A percentile compares a stretch with the other conserved stretches of the same genome.
These are phyloP conservation scores for Pinus albicaulis DNA, from an alignment of 75 land plant species.

Conservation along the genomic window DNA sequence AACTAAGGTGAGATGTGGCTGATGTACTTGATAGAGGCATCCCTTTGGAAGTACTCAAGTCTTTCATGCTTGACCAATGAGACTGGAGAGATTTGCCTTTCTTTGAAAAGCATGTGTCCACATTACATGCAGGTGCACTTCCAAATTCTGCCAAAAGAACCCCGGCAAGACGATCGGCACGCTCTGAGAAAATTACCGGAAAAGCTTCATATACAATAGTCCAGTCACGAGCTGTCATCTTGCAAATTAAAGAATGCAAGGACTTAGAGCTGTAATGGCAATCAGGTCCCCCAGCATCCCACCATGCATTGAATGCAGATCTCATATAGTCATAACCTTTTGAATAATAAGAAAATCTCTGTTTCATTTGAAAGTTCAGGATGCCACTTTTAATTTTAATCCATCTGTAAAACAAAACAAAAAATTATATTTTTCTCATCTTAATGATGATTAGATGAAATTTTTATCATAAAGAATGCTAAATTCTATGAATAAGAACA, in stretches of 20 bases:
- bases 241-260: slow-evolving; percentile 14
- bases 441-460: not conserved
- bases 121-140: slow-evolving; percentile 1
- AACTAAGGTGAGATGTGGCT: not conserved
- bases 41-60: not conserved
- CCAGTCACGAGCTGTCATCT: slow-evolving; percentile 15
- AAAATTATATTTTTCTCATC: not conserved
- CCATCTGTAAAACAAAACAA: slow-evolving; percentile 16
- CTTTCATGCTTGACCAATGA: not conserved
- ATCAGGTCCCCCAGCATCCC: slow-evolving; percentile 18
- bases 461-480: not conserved
- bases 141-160: slow-evolving; percentile 5
- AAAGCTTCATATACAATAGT: slow-evolving; percentile 19
- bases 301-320: slow-evolving; percentile 14
- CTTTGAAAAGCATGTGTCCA: not conserved
- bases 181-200: slow-evolving; percentile 14
- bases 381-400: slow-evolving; percentile 11
- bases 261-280: slow-evolving; percentile 4
- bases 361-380: not conserved
- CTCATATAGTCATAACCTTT: slow-evolving; percentile 17
- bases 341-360: slow-evolving; percentile 8
- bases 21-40: slow-evolving; percentile 3
- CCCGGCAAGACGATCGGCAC: slow-evolving; percentile 9
- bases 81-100: not conserved
- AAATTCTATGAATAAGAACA: not conserved